Conservation (phyloP, 176 grass and related monocot genomes). For the Musa schizocarpa region DNA sequence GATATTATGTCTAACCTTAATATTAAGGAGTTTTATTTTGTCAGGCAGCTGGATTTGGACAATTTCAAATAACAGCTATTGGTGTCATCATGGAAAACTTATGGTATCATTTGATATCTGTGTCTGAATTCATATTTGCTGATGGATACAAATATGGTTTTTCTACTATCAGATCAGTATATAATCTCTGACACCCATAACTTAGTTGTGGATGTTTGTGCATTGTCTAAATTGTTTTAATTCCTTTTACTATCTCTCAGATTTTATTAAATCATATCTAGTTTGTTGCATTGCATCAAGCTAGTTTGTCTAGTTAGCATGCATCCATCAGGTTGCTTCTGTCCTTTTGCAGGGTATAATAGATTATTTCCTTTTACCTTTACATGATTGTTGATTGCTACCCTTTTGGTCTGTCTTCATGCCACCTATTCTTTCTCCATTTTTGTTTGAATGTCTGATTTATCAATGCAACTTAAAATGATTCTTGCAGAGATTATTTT, state of each 20-base stretch:
- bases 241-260: not conserved
- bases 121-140: too few species aligned
- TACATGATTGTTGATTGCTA: not conserved
- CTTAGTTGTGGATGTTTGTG: not conserved
- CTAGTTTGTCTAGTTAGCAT: not conserved
- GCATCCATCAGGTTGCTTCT: not conserved
- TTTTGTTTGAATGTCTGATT: not conserved
- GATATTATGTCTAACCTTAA: not conserved
- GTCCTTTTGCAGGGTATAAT: not conserved
- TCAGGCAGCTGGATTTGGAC: not conserved
- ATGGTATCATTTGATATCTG: too few species aligned
- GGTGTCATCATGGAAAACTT: too few species aligned
- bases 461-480: not conserved
- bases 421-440: not conserved
- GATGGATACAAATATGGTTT: too few species aligned
- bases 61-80: not conserved
- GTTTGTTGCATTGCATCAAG: not conserved
- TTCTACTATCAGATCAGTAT: too few species aligned
- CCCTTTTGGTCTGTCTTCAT: not conserved
- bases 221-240: not conserved
- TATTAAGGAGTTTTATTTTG: not conserved
- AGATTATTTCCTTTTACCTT: not conserved
- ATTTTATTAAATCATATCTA: not conserved
- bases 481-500: not conserved
- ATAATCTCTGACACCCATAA: not conserved